Evolutionary conservation across 2,329 filamentous ascomycete species (phyloP).

Genomic region (Arthroderma sp.): DNA sequence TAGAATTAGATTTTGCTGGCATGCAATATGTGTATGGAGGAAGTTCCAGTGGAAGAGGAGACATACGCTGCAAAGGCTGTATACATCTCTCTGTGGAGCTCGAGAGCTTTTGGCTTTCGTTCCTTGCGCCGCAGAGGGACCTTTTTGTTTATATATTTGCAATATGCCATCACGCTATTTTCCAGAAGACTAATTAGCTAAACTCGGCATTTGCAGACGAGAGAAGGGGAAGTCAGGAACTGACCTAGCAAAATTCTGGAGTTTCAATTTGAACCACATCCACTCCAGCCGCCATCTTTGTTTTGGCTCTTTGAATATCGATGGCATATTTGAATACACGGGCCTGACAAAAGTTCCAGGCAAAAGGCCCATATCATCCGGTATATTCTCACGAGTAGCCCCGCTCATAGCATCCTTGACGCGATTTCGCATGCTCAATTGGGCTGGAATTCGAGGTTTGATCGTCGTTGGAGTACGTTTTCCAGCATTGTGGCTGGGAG

Average conservation of each 20-base stretch:
- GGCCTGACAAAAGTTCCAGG: constrained; percentile 30
- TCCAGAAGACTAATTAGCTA: no score
- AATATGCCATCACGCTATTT: constrained; percentile 19
- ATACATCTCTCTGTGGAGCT: constrained; percentile 36
- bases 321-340: constrained; percentile 27
- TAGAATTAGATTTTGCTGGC: constrained; percentile 9
- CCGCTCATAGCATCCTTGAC: constrained; percentile 16
- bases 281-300: constrained; percentile 27
- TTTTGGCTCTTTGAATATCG: constrained; percentile 25
- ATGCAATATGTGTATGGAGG: not conserved
- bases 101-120: constrained; percentile 24
- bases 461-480: constrained; percentile 13
- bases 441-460: constrained; percentile 18
- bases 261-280: constrained; percentile 23
- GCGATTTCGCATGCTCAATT: constrained; percentile 28
- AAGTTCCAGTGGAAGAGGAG: not conserved
- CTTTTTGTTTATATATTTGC: constrained; percentile 20
- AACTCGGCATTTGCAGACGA: not conserved
- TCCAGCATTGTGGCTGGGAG: constrained; percentile 12
- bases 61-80: constrained; percentile 30
- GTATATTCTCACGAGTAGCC: constrained; percentile 20
- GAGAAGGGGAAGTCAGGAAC: constrained; percentile 13
- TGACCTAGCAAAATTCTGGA: constrained; percentile 24
- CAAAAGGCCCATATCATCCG: constrained; percentile 34
- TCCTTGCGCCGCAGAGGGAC: constrained; percentile 23